These are phyloP conservation scores for Trichodelitschia bisporula DNA, from an alignment of 495 filamentous ascomycete genomes.

Conservation along the genomic window DNA sequence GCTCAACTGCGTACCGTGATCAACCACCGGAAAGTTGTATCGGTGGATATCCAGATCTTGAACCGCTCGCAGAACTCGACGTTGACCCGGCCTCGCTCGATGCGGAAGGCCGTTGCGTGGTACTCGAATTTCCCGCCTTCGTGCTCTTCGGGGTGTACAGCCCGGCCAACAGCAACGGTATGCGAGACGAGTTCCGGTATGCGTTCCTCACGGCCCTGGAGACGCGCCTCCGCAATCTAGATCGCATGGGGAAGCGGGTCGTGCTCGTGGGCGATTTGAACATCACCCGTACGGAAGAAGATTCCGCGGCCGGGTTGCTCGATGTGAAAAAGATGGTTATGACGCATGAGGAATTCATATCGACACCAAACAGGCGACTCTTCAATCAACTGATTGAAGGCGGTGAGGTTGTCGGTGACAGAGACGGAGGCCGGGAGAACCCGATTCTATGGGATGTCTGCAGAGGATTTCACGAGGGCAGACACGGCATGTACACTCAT, in stretches of 20 bases:
- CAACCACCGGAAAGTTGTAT: conserved; percentile 59
- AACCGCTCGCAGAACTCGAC: conserved; percentile 33
- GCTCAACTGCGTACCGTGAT: conserved; percentile 46
- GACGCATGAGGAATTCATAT: conserved; percentile 43
- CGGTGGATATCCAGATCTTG: conserved; percentile 61
- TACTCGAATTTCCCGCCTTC: conserved; percentile 92
- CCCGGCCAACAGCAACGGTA: conserved; percentile 67
- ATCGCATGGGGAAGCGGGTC: conserved; percentile 56
- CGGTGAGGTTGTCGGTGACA: conserved; percentile 41
- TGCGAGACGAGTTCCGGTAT: conserved; percentile 60
- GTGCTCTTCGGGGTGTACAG: conserved; percentile 78
- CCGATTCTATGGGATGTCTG: conserved; percentile 72
- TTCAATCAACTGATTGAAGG: conserved; percentile 65
- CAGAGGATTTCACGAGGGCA: conserved; percentile 51
- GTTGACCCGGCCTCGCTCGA: conserved; percentile 53
- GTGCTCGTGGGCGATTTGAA: conserved; percentile 80
- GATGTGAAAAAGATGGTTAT: conserved; percentile 42
- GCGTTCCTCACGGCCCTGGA: conserved; percentile 62
- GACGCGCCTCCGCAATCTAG: conserved; percentile 57
- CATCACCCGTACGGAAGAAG: conserved; percentile 49
- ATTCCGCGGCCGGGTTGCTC: conserved; percentile 45
- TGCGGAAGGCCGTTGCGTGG: conserved; percentile 72
- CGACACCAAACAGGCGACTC: conserved; percentile 47
- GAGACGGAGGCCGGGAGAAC: conserved; percentile 46
- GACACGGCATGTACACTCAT: conserved; percentile 86